A percentile compares a stretch with the other conserved stretches of the same genome.
phyloP scores from a whole-genome alignment of 2,329 filamentous ascomycete genomes.

The Ophiocordyceps camponoti-floridani region DNA sequence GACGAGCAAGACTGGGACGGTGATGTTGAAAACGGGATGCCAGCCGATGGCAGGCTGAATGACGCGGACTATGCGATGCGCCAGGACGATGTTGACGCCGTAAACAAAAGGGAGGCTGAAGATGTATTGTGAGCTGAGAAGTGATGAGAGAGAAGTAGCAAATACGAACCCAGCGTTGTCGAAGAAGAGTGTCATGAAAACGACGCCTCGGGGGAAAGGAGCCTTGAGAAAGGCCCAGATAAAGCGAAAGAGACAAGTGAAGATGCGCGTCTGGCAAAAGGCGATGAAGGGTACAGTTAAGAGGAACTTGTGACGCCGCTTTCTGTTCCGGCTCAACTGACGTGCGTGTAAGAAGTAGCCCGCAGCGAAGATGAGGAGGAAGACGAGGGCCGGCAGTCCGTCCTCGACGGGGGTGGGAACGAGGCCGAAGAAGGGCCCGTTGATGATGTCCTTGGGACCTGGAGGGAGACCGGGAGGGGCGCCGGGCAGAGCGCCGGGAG shows the following conservation, averaged over 20 bases:
- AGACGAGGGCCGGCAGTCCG: constrained; percentile 8
- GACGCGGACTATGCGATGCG: constrained; percentile 19
- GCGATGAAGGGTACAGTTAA: constrained; percentile 17
- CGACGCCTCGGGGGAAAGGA: constrained; percentile 7
- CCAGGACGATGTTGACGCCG: constrained; percentile 19
- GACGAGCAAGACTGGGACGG: constrained; percentile 7
- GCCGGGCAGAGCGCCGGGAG: no score
- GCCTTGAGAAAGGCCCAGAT: constrained; percentile 11
- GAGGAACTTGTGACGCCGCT: constrained; percentile 18
- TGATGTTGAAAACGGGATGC: constrained; percentile 10
- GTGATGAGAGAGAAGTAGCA: background rate
- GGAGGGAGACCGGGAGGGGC: no score
- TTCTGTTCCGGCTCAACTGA: constrained; percentile 11
- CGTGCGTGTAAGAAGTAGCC: constrained; percentile 8
- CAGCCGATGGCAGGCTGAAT: constrained; percentile 18
- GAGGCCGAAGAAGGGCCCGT: constrained; percentile 2
- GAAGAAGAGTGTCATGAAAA: constrained; percentile 16
- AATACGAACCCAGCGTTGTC: constrained; percentile 15
- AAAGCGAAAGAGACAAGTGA: constrained; percentile 17
- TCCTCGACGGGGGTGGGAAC: constrained; percentile 4
- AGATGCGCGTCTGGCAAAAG: constrained; percentile 16
- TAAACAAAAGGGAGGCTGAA: constrained; percentile 15
- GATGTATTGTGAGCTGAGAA: background rate
- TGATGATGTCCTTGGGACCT: background rate
- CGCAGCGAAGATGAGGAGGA: constrained; percentile 8